These are phyloP conservation scores for Manihot esculenta DNA, from an alignment of 441 rosid species.

Conservation along the genomic window DNA sequence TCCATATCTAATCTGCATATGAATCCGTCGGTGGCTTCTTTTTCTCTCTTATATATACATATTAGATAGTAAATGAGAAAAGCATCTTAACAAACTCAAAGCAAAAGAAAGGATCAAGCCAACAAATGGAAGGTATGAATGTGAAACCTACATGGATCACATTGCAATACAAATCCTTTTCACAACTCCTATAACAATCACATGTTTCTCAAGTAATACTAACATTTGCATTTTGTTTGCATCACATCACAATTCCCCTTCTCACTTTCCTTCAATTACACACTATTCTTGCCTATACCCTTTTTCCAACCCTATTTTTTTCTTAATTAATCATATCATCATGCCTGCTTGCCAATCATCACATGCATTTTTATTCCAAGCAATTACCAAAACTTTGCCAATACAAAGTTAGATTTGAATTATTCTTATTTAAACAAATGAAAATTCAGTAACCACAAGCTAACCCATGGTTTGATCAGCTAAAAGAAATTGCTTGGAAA, in stretches of 20 bases:
- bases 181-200: not conserved
- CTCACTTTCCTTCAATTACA: not conserved
- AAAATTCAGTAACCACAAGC: too few relatives aligned
- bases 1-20: not conserved
- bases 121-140: too few relatives aligned
- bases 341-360: not conserved
- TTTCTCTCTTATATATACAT: not conserved
- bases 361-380: not conserved
- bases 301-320: not conserved
- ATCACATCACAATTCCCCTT: not conserved
- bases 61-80: not conserved
- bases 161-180: not conserved
- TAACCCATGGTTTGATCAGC: too few relatives aligned
- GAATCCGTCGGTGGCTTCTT: slow-evolving; percentile 20
- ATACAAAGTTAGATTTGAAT: too few relatives aligned
- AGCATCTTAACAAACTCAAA: too few relatives aligned
- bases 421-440: too few relatives aligned
- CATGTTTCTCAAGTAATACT: not conserved
- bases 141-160: too few relatives aligned
- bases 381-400: too few relatives aligned
- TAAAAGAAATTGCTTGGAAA: not conserved
- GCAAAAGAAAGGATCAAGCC: too few relatives aligned
- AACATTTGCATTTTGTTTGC: not conserved
- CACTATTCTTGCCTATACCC: too few relatives aligned
- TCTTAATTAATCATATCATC: not conserved